Base-by-base conservation (phyloP, 306 rosid species). In the Cyamopsis tetragonoloba region DNA sequence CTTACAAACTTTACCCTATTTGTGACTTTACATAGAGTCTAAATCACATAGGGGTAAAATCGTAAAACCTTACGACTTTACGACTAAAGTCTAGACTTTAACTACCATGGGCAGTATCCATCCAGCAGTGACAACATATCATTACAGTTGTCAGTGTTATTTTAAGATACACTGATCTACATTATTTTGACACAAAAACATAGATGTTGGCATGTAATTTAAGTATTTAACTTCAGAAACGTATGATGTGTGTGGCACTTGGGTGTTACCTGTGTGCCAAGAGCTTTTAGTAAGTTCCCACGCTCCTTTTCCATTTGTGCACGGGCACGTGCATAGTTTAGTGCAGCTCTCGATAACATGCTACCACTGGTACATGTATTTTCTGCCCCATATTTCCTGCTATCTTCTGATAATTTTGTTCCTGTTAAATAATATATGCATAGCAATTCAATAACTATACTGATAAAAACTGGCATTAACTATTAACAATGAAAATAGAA, bases 301-400 rank as follows among this genome's bases (percentile, higher is more conserved):
- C 85, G 88, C 73, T 93, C 97, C 84, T 90, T 93, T 80, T 93
- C 99, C 97, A 93, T 88, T 77, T 93, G 97, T 6, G 89, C 97
- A 70, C 96, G 85, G 23, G 99, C 88, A 19, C 79, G 96, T 8
- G 92, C 89, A 77, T 85, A 90, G 68, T 59, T 83, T 71, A 85
- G 70, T 3, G 99, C 85, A 34, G 97, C 99, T 80, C 91, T 88
- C 0, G 95, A 81, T 79, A 93, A 73, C 3, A 91, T 93, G 55
- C 76, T 87, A 37, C 98, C 97, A 75, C 90, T 89, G 37, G 97
- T 89, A 73, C 98, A 93, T n/a, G 97, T 88, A 86, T 83, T 89
- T 81, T 88, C 98, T 12, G 90, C 74, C 70, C 98, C 97, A 79
- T 93, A 88, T 88, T 88, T 93, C 79, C 95, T 83, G 84, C 96